Conservation (phyloP, 129 eudicot species). For the Solidago caesia region DNA sequence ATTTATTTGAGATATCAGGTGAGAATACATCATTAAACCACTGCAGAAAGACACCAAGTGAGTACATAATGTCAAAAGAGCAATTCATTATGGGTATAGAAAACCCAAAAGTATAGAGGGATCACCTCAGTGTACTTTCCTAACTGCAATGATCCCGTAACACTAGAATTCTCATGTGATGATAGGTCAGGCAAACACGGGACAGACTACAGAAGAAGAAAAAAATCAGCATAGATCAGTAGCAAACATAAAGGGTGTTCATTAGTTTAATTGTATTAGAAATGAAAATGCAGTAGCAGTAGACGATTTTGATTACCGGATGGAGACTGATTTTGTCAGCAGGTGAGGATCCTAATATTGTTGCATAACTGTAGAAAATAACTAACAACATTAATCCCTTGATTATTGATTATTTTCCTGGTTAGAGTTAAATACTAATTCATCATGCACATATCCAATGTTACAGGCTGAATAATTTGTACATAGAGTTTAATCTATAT, state of each 20-base stretch:
- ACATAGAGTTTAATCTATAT: background rate
- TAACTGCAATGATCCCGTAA: slow-evolving; percentile 58
- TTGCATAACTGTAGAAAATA: slow-evolving; percentile 75
- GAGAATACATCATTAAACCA: slow-evolving; percentile 97
- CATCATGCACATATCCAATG: background rate
- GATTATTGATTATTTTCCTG: background rate
- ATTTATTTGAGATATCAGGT: slow-evolving; percentile 73
- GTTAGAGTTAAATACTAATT: background rate
- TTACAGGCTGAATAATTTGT: background rate
- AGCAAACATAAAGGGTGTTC: background rate
- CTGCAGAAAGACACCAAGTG: slow-evolving; percentile 40
- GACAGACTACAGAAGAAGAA: slow-evolving; percentile 50
- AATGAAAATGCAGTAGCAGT: slow-evolving; percentile 3
- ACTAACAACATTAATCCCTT: background rate
- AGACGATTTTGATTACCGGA: slow-evolving; percentile 56
- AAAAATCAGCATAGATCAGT: background rate
- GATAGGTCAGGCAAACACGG: slow-evolving; percentile 79
- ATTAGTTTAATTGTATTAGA: background rate
- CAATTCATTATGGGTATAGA: slow-evolving; percentile 1
- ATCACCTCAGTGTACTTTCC: slow-evolving; percentile 93
- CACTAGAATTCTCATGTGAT: slow-evolving; percentile 45
- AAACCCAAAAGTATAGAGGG: slow-evolving; percentile 4
- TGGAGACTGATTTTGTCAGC: slow-evolving; percentile 60
- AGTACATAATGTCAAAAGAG: slow-evolving; percentile 20
- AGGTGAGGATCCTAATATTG: slow-evolving; percentile 85